These are phyloP conservation scores for Croton laevigatus DNA, from an alignment of 441 rosid species.

Conservation along the genomic window DNA sequence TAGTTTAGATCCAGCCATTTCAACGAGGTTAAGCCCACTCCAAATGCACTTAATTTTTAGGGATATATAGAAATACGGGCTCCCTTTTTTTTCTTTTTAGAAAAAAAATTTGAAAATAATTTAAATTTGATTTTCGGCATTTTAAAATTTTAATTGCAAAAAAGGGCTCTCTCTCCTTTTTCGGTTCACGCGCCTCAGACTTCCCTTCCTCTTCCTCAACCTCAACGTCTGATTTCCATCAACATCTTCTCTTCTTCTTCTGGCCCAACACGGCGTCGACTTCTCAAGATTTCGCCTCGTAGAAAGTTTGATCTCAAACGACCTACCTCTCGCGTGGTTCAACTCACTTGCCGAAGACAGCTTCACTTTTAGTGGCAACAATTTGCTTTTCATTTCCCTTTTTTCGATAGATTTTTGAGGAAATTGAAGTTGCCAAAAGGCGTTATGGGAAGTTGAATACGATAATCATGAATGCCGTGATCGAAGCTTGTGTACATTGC, in stretches of 20 bases:
- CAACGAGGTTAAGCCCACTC: too few species aligned
- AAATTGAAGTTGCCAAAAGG: conserved; percentile 53
- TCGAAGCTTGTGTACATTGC: conserved; percentile 79
- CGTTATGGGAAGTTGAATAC: conserved; percentile 59
- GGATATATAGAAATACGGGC: too few species aligned
- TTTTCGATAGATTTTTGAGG: conserved; percentile 52
- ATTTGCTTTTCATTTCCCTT: background rate
- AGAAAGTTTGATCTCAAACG: conserved; percentile 41
- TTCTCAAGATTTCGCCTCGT: conserved; percentile 22
- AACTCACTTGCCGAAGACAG: conserved; percentile 67
- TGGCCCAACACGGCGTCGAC: conserved; percentile 37
- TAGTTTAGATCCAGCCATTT: too few species aligned
- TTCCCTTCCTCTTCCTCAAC: too few species aligned
- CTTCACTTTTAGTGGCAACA: conserved; percentile 22
- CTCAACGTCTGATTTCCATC: too few species aligned
- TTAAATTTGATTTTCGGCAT: too few species aligned
- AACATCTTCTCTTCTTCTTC: conserved; percentile 25
- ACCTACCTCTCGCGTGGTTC: conserved; percentile 63
- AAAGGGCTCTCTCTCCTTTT: too few species aligned
- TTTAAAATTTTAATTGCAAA: too few species aligned
- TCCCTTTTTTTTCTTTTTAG: too few species aligned
- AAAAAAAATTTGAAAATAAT: too few species aligned
- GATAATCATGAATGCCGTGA: conserved; percentile 73
- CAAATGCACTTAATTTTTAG: too few species aligned
- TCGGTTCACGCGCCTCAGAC: too few species aligned